phyloP scores from a whole-genome alignment of 441 rosid genomes.

The Gossypium gossypioides region DNA sequence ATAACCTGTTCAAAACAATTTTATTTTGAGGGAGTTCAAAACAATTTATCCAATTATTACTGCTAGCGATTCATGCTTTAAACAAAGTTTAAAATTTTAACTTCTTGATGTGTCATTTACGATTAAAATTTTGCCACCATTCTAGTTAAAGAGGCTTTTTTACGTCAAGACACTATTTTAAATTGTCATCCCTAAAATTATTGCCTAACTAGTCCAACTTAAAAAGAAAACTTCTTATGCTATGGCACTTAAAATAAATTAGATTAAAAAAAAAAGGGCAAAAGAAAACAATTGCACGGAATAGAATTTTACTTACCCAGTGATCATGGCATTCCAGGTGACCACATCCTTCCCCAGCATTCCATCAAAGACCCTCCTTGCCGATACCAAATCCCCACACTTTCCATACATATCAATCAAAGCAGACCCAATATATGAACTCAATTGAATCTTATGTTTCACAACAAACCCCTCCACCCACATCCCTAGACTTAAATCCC shows the following conservation, averaged over 20 bases:
- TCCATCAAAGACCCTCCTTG: conserved; percentile 56
- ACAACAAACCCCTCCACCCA: conserved; percentile 41
- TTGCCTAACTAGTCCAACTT: neutral
- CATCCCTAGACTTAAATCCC: conserved; percentile 53
- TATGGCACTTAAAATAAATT: neutral
- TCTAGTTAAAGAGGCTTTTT: neutral
- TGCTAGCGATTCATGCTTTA: neutral
- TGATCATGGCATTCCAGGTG: conserved; percentile 80
- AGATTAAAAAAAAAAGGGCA: neutral
- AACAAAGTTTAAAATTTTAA: neutral
- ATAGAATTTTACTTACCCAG: conserved; percentile 37
- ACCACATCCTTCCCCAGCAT: conserved; percentile 53
- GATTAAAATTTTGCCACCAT: neutral
- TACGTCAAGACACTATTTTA: neutral
- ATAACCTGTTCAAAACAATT: neutral
- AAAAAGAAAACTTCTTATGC: neutral
- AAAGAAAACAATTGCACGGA: neutral
- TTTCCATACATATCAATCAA: conserved; percentile 71
- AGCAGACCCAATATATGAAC: conserved; percentile 53
- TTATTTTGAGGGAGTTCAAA: neutral
- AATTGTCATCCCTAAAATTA: neutral
- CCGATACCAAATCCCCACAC: conserved; percentile 62
- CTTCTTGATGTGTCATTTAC: neutral
- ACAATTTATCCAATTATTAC: neutral
- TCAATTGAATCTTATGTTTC: conserved; percentile 38